Evolutionary conservation across 2,329 filamentous ascomycete species (phyloP).

Genomic region (Tolypocladium album): DNA sequence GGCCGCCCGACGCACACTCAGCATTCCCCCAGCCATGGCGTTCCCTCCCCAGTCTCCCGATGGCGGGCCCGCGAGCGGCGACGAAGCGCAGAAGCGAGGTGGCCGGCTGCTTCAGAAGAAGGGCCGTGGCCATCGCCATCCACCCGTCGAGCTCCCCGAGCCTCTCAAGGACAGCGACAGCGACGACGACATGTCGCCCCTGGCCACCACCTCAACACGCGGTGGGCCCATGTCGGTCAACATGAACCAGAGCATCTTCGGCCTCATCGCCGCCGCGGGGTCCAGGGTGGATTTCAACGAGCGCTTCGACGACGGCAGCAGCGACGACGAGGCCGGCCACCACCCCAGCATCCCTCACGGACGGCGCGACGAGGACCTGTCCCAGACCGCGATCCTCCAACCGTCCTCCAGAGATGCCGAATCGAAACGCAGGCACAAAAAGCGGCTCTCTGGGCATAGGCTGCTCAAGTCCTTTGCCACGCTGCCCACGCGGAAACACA

Average conservation of each 20-base stretch:
- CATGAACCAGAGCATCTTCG: constrained; percentile 92
- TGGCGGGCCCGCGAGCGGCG: neutral
- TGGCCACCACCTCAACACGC: constrained; percentile 30
- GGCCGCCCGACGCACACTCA: neutral
- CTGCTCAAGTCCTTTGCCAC: constrained; percentile 56
- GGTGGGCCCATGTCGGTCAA: constrained; percentile 48
- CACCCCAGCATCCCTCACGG: constrained; percentile 28
- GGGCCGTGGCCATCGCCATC: constrained; percentile 24
- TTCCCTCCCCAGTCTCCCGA: constrained; percentile 1
- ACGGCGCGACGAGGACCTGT: constrained; percentile 24
- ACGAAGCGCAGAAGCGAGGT: neutral
- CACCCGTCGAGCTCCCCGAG: constrained; percentile 38
- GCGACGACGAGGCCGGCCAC: constrained; percentile 67
- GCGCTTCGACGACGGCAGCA: constrained; percentile 68
- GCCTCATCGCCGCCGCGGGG: constrained; percentile 80
- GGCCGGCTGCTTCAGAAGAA: constrained; percentile 34
- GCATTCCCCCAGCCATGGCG: neutral
- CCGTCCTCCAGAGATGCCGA: constrained; percentile 19
- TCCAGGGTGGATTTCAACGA: constrained; percentile 74
- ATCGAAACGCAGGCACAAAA: constrained; percentile 33
- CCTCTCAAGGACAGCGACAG: constrained; percentile 39
- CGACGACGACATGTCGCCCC: constrained; percentile 30
- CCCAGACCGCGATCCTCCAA: constrained; percentile 30
- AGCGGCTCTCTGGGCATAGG: constrained; percentile 53
- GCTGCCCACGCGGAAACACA: constrained; percentile 36